phyloP scores from a whole-genome alignment of 1,139 yeast genomes.

The Saccharomycopsis crataegensis region DNA sequence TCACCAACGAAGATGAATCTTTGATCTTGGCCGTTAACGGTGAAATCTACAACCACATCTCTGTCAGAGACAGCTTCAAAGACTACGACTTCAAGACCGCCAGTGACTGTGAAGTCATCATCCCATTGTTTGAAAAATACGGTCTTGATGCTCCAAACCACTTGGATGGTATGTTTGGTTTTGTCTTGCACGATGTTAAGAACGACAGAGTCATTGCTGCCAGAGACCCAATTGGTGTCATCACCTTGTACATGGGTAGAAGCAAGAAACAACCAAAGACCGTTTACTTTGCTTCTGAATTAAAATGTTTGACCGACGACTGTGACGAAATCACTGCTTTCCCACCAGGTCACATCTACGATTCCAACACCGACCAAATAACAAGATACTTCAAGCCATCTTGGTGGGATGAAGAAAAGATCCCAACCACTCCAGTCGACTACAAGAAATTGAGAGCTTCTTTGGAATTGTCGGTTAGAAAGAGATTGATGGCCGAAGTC shows the following conservation, averaged over 20 bases:
- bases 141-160: constrained; percentile 86
- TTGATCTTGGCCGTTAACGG: constrained; percentile 86
- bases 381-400: constrained; percentile 85
- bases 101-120: constrained; percentile 95
- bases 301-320: constrained; percentile 87
- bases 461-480: constrained; percentile 91
- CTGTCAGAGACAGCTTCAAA: constrained; percentile 65
- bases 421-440: constrained; percentile 74
- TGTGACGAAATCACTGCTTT: constrained; percentile 89
- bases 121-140: constrained; percentile 82
- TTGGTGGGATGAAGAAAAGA: constrained; percentile 81
- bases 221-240: constrained; percentile 96
- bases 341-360: constrained; percentile 98
- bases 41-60: constrained; percentile 94
- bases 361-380: constrained; percentile 76
- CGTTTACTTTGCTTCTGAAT: constrained; percentile 86
- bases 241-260: constrained; percentile 93
- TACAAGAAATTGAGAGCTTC: constrained; percentile 63
- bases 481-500: constrained; percentile 98
- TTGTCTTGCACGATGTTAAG: constrained; percentile 78
- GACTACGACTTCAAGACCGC: constrained; percentile 77
- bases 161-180: constrained; percentile 98
- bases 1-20: constrained; percentile 69
- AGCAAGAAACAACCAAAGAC: constrained; percentile 62
- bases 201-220: constrained; percentile 90